Evolutionary conservation across 2,329 filamentous ascomycete species (phyloP), one percentile per base, ranked within the genome.

Genomic region (Xylariaceae sp.): DNA sequence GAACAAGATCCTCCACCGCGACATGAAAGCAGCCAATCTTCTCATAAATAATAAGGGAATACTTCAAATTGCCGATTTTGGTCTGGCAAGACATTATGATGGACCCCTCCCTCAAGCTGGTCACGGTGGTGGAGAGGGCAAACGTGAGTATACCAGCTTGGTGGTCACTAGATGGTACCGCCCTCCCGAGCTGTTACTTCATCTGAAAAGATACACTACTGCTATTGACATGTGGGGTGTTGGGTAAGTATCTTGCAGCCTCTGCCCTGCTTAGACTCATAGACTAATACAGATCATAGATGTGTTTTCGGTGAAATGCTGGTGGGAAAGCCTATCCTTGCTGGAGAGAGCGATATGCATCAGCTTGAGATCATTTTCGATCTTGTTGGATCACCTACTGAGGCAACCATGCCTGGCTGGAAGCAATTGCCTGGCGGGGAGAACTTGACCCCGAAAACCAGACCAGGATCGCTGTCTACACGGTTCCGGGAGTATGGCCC

Each of bases 271-370:
- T n/a, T n/a, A n/a, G n/a, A 25, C 35, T 37, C 12, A 25, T 38
- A 17, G 22, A 57, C 57, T 60, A 47, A 66, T 45, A 44, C 33
- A 34, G 46, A 23, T 25, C 17, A 8, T 46, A 90, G 86, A n/a
- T 98, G 93, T 63, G 90, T 98, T 2, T 96, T 98, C 68, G 93
- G 90, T 41, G 93, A 98, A 65, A 98, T 98, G 92, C 85, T 96
- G 54, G 82, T 89, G 57, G 85, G 89, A 29, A 95, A 92, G 64
- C 93, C 93, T 0, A 97, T 98, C 42, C 76, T 98, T 35, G 81
- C 90, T 6, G 93, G 93, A 11, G 89, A 88, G 55, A 94, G 86
- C 57, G 93, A 98, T 61, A 70, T 81, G 6, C 85, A 96, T 60
- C 93, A 98, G 67, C 82, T 94, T 11, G 86, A 95, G 11, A 82